A percentile compares a stretch with the other conserved stretches of the same genome.
Conservation (phyloP, 768 basidiomycete species). For the Xanthoconium purpureum region DNA sequence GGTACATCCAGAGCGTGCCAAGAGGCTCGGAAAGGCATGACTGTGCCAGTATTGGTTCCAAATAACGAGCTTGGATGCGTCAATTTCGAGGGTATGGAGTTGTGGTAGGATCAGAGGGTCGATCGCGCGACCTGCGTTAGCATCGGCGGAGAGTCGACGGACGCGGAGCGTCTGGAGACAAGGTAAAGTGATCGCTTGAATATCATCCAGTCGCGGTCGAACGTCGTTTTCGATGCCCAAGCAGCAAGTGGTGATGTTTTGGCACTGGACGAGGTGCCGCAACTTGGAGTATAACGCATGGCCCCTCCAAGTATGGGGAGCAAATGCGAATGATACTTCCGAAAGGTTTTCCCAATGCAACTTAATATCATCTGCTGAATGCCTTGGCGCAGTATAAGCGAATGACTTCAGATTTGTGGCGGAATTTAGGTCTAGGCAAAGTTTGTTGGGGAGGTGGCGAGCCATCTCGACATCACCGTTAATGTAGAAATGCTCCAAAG, state of each 20-base stretch:
- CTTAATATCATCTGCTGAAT: background rate
- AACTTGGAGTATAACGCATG: too few species aligned
- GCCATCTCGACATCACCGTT: too few species aligned
- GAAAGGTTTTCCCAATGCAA: conserved; percentile 10
- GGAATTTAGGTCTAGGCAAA: conserved; percentile 3
- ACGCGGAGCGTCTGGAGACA: conserved; percentile 14
- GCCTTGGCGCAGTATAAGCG: conserved; percentile 7
- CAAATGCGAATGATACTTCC: conserved; percentile 12
- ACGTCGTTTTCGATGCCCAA: conserved; percentile 7
- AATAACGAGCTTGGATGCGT: background rate
- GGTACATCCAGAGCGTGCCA: background rate
- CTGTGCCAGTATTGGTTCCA: conserved; percentile 6
- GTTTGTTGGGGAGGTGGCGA: background rate
- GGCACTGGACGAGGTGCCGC: conserved; percentile 1
- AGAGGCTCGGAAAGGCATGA: background rate
- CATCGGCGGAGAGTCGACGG: conserved; percentile 2
- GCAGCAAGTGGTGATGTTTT: conserved; percentile 16
- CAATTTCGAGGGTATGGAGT: background rate
- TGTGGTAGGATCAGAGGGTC: conserved; percentile 6
- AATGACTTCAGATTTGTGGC: conserved; percentile 17
- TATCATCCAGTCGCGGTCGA: too few species aligned
- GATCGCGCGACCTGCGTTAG: background rate
- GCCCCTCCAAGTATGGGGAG: too few species aligned
- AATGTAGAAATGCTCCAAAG: background rate
- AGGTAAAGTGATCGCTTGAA: conserved; percentile 2